Base-by-base conservation (phyloP, 495 filamentous ascomycete species). In the Talaromyces liani region DNA sequence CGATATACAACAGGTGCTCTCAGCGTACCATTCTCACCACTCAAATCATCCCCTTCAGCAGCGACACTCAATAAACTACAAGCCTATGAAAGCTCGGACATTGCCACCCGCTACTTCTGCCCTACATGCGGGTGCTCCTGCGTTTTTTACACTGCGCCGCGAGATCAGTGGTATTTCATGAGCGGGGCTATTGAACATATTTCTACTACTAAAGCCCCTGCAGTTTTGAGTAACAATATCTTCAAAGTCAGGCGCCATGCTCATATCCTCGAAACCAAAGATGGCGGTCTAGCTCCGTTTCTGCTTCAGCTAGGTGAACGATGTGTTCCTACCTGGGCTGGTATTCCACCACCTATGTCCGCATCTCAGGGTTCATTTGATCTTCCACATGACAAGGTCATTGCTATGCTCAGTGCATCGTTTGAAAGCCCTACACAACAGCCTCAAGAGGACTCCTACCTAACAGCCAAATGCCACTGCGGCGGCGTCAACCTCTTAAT, bases 201-300 rank as follows among this genome's bases (percentile, higher is more conserved):
- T 54, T 20, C 24, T 10, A 0, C 20, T 24, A 59, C 12, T 7
- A 5, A 59, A 18, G n/a, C 20, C 4, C 57, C 31, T 1, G 6
- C 4, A 12, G 9, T 20, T 3, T 8, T 16, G 18, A 39, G 4
- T 3, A 27, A 59, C 31, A 59, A 59, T 18, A 39, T 59, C n/a
- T 22, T 39, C 57, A 39, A 12, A 24, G 57, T 59, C 18, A 14
- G 25, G 34, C 57, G 34, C 18, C 31, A 59, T 41, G 34, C 34
- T 2, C 34, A 59, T 14, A 39, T 59, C 18, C 57, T 34, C 0
- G 57, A 36, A 8, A 59, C 57, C 6, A 39, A 22, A 22, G 57
- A 59, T 9, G 57, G 57, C 8, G 57, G 31, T n/a, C 57, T 59
- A 4, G 34, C 57, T 3, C 57, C 57, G 57, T 59, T 59, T 59